Evolutionary conservation across 805 yeast species (phyloP).

Genomic region (Saturnispora mendoncae): DNA sequence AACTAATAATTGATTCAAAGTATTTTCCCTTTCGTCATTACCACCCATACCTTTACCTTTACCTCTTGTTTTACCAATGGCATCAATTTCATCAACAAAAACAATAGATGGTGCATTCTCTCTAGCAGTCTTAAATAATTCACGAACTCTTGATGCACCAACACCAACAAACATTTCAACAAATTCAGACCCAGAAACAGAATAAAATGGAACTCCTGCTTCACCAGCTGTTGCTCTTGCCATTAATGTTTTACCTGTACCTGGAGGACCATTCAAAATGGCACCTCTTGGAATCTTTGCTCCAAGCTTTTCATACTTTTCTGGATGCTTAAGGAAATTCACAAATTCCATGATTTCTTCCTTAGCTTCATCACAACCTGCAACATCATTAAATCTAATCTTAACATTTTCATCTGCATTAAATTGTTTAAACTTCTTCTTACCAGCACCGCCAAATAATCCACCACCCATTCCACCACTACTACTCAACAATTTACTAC

Average conservation of each 20-base stretch:
- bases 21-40: slow-evolving; percentile 89
- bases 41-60: slow-evolving; percentile 70
- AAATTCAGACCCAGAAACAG: slow-evolving; percentile 90
- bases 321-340: slow-evolving; percentile 75
- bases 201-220: slow-evolving; percentile 87
- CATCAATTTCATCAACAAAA: slow-evolving; percentile 92
- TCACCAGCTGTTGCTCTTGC: slow-evolving; percentile 97
- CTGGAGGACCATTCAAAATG: slow-evolving; percentile 89
- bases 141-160: slow-evolving; percentile 92
- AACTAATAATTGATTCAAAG: slow-evolving; percentile 83
- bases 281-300: slow-evolving; percentile 97
- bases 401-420: slow-evolving; percentile 79
- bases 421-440: slow-evolving; percentile 72
- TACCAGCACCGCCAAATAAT: slow-evolving; percentile 55
- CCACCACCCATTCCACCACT: slow-evolving; percentile 53
- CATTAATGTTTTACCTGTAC: slow-evolving; percentile 89
- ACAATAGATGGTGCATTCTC: slow-evolving; percentile 85
- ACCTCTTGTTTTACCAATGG: slow-evolving; percentile 80
- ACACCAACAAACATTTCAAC: slow-evolving; percentile 98
- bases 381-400: slow-evolving; percentile 79
- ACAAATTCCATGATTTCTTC: slow-evolving; percentile 96
- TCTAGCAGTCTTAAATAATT: slow-evolving; percentile 81
- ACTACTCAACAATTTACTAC: slow-evolving; percentile 45
- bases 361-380: slow-evolving; percentile 91
- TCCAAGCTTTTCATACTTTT: slow-evolving; percentile 76